Evolutionary conservation across 1,284 basidiomycete species (phyloP).

Genomic region (Rhodotorula sp.): DNA sequence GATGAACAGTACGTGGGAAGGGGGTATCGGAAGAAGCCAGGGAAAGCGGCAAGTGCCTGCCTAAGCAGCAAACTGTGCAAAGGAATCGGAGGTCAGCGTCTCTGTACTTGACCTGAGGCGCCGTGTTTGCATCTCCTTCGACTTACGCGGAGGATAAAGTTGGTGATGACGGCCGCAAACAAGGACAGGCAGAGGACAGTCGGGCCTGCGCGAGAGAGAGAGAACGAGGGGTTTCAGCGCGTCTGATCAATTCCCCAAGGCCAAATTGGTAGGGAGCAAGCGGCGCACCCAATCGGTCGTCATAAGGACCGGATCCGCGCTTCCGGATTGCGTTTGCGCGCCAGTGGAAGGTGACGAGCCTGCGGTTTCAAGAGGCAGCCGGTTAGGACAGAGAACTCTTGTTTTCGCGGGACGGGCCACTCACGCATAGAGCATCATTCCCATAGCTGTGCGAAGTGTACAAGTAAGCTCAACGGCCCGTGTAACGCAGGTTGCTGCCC

Average conservation of each 20-base stretch:
- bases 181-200: conserved; percentile 82
- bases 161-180: conserved; percentile 82
- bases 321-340: conserved; percentile 88
- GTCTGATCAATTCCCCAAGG: no score
- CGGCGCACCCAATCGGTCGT: conserved; percentile 78
- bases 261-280: neutral
- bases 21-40: no score
- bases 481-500: no score
- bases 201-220: conserved; percentile 51
- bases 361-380: conserved; percentile 30
- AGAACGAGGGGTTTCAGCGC: neutral
- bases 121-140: no score
- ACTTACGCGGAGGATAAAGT: conserved; percentile 66
- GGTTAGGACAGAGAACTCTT: neutral
- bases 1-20: no score
- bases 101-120: no score
- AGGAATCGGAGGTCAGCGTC: no score
- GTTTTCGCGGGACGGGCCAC: neutral
- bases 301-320: conserved; percentile 91
- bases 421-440: conserved; percentile 88
- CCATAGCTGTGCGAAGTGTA: conserved; percentile 66
- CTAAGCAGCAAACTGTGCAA: no score
- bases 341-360: conserved; percentile 92
- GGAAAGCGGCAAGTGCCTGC: no score
- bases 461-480: neutral